A percentile compares a stretch with the other conserved stretches of the same genome.
phyloP scores from a whole-genome alignment of 169 alveolate species.

The Cryptosporidium felis region DNA sequence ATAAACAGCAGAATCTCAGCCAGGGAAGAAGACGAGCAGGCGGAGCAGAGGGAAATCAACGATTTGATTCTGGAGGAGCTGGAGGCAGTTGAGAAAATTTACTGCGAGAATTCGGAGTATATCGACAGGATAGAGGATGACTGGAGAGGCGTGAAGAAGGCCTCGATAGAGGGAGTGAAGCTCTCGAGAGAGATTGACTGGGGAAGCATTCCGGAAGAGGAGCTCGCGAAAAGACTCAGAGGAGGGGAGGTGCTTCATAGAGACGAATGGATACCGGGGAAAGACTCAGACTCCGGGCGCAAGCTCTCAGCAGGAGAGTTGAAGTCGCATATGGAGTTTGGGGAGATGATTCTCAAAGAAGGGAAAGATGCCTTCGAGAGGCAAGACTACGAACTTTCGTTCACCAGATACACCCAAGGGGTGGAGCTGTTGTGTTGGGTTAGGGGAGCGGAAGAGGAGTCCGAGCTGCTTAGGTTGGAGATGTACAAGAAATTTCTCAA shows the following conservation, averaged over 20 bases:
- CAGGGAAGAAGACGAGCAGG: neutral
- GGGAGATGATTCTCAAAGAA: conserved; percentile 45
- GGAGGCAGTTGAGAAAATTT: conserved; percentile 4
- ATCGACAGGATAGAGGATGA: conserved; percentile 52
- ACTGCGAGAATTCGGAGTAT: conserved; percentile 21
- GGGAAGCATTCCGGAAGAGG: conserved; percentile 58
- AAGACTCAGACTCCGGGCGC: conserved; percentile 11
- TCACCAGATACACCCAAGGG: conserved; percentile 65
- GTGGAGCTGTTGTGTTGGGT: conserved; percentile 63
- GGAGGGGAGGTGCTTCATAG: conserved; percentile 64
- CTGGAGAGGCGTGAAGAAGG: conserved; percentile 32
- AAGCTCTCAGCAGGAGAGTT: conserved; percentile 3
- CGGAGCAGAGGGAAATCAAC: conserved; percentile 6
- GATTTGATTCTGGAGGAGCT: conserved; percentile 1
- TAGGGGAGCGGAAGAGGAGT: conserved; percentile 14
- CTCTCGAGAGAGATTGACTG: conserved; percentile 59
- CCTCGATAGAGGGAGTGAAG: conserved; percentile 37
- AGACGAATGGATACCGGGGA: conserved; percentile 65
- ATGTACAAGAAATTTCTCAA: conserved; percentile 47
- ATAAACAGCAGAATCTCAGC: neutral
- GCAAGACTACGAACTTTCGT: conserved; percentile 21
- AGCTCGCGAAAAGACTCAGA: conserved; percentile 45
- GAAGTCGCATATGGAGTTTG: conserved; percentile 44
- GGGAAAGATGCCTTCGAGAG: conserved; percentile 19
- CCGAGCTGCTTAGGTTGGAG: conserved; percentile 5